Evolutionary conservation across 768 basidiomycete genomes (phyloP), one percentile per base, ranked within the genome.

Genomic region (Amanita thiersii): DNA sequence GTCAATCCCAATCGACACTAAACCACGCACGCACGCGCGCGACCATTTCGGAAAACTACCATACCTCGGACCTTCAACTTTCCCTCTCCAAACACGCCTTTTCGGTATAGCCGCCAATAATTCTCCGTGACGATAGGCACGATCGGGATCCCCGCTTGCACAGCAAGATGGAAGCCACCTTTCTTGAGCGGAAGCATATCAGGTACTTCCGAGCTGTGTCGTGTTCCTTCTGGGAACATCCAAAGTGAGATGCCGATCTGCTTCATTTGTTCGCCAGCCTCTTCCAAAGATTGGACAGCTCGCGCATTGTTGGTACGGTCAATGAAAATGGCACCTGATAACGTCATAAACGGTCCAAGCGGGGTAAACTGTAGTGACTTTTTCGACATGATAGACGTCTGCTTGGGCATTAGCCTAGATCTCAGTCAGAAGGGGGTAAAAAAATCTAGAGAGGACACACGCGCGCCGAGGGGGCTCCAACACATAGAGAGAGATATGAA

Each of bases 181-280:
- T 97, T 99, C 72, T 99, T 99, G 69, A 99, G 82, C 2, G 89
- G 84, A 4, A 86, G 69, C 57, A 99, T 63, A 23, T 75, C 72
- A 5, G 84, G 73, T 23, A 69, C 62, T 47, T 80, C 68, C 15
- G 72, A 71, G 44, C 74, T 74, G 32, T 88, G 79, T 25, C 94
- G 79, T 8, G 96, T 99, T 21, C 96, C 96, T 65, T 98, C 96
- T 1, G 94, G 90, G 64, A 90, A 98, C 62, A 99, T 80, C 86
- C 89, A 94, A 35, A 98, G 63, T 11, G 89, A 90, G 12, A 85
- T 71, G 47, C 75, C 63, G 26, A 65, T 60, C 23, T 58, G 52
- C 64, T 85, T 86, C 81, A 98, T 88, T 30, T 72, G 68, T 50
- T 84, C 72, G 1, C 82, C 88, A 0, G 90, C 94, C 11, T 73